Conservation (phyloP, 768 basidiomycete genomes). For the Hebeloma cylindrosporum region DNA sequence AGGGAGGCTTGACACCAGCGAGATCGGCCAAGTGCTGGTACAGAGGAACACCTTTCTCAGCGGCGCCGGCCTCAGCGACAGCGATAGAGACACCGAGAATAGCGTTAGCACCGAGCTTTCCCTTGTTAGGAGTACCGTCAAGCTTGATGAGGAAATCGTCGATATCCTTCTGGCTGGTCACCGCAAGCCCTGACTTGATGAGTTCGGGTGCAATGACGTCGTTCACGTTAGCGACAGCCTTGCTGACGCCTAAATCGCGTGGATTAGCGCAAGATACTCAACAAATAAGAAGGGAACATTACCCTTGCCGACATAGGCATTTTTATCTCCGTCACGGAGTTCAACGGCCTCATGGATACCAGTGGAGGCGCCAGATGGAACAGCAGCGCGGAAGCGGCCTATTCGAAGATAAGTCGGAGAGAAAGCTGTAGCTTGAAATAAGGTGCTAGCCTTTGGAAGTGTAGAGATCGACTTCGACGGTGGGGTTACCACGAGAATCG, state of each 20-base stretch:
- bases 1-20: slow-evolving; percentile 93
- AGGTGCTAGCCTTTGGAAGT: slow-evolving; percentile 72
- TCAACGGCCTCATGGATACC: slow-evolving; percentile 98
- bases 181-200: slow-evolving; percentile 78
- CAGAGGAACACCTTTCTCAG: slow-evolving; percentile 91
- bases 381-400: slow-evolving; percentile 93
- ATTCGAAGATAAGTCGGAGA: slow-evolving; percentile 6
- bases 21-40: slow-evolving; percentile 97
- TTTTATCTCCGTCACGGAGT: slow-evolving; percentile 95
- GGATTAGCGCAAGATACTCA: slow-evolving; percentile 4
- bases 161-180: slow-evolving; percentile 91
- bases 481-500: slow-evolving; percentile 98
- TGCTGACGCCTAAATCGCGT: slow-evolving; percentile 69
- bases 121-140: slow-evolving; percentile 98
- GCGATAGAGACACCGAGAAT: slow-evolving; percentile 99
- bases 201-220: slow-evolving; percentile 84
- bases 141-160: slow-evolving; percentile 98
- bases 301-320: slow-evolving; percentile 95
- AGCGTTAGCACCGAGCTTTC: slow-evolving; percentile 98
- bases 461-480: slow-evolving; percentile 90
- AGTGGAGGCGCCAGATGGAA: slow-evolving; percentile 98
- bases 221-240: slow-evolving; percentile 96
- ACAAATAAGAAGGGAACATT: slow-evolving; percentile 23
- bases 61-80: slow-evolving; percentile 89
- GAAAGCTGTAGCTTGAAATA: slow-evolving; percentile 9